Percentiles rank a stretch among this genome's conserved stretches.
Conservation (phyloP, 345 rosid genomes). For the Pelargonium nanum region DNA sequence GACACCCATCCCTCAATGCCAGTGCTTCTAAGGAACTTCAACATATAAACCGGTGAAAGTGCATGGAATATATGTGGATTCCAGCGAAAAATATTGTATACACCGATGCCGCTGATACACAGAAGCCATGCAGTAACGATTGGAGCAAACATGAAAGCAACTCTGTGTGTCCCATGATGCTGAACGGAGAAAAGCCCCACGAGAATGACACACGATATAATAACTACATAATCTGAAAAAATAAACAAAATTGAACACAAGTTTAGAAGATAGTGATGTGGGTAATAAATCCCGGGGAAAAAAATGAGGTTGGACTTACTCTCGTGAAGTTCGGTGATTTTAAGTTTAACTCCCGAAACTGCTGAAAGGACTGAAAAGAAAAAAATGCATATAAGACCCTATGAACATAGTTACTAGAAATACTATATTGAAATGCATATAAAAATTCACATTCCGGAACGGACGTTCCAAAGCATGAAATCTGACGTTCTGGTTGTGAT, state of each 20-base stretch:
- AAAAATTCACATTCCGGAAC: no score
- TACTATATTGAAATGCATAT: no score
- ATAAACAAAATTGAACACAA: slow-evolving; percentile 3
- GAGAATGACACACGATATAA: slow-evolving; percentile 55
- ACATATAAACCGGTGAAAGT: slow-evolving; percentile 73
- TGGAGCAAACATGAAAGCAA: slow-evolving; percentile 75
- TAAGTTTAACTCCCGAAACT: slow-evolving; percentile 61
- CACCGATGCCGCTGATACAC: slow-evolving; percentile 55
- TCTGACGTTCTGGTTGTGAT: no score
- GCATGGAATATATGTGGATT: slow-evolving; percentile 56
- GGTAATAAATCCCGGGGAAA: not conserved
- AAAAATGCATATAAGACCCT: slow-evolving; percentile 2
- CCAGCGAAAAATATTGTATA: slow-evolving; percentile 67
- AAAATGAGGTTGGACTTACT: slow-evolving; percentile 32
- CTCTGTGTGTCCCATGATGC: slow-evolving; percentile 70
- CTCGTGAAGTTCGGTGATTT: slow-evolving; percentile 51
- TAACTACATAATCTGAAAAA: slow-evolving; percentile 49
- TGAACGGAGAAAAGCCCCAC: slow-evolving; percentile 82
- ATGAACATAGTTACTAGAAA: no score
- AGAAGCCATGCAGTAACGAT: slow-evolving; percentile 69
- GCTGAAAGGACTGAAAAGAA: slow-evolving; percentile 63
- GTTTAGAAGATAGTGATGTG: not conserved
- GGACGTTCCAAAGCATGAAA: no score
- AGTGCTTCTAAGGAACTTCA: slow-evolving; percentile 53
- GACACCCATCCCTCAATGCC: slow-evolving; percentile 82